A percentile compares a stretch with the other conserved stretches of the same genome.
phyloP scores from a whole-genome alignment of 2,329 filamentous ascomycete genomes.

The Hypomyces perniciosus region DNA sequence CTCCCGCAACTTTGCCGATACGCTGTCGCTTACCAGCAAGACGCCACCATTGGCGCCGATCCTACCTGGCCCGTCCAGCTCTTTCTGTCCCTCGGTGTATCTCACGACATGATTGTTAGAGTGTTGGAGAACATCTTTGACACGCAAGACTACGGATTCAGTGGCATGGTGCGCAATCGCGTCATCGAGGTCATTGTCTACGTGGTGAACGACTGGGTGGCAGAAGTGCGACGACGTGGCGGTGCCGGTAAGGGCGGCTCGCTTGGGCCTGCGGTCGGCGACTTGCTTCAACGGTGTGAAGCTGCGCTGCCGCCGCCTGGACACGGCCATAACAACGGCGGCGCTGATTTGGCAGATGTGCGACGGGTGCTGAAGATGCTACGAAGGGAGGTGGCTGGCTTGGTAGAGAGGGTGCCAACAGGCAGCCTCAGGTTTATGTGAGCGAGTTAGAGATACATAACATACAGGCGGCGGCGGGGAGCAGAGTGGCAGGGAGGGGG shows the following conservation, averaged over 20 bases:
- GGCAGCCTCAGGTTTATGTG: constrained; percentile 42
- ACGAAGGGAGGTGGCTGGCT: constrained; percentile 38
- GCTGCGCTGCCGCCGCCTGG: constrained; percentile 35
- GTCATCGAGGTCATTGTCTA: constrained; percentile 51
- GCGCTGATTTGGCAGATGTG: constrained; percentile 39
- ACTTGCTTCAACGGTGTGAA: constrained; percentile 47
- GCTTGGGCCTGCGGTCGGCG: constrained; percentile 40
- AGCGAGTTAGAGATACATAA: constrained; percentile 11
- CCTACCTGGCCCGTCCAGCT: constrained; percentile 52
- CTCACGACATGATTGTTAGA: constrained; percentile 50
- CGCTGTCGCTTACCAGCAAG: constrained; percentile 52
- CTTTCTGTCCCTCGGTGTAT: constrained; percentile 51
- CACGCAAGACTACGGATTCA: constrained; percentile 54
- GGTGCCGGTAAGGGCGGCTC: constrained; percentile 33
- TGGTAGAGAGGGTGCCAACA: constrained; percentile 37
- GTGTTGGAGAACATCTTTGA: constrained; percentile 53
- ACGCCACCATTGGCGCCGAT: constrained; percentile 51
- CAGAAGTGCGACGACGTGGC: constrained; percentile 43
- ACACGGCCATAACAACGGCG: constrained; percentile 39
- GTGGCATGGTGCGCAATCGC: constrained; percentile 41
- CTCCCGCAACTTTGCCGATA: constrained; percentile 60
- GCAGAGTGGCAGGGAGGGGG: constrained; percentile 4
- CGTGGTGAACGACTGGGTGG: constrained; percentile 44
- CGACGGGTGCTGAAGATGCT: constrained; percentile 37
- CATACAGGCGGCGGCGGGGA: not conserved